Base-by-base conservation (phyloP, 192 early-diverging fungal species). In the Chytriomyces hyalinus region DNA sequence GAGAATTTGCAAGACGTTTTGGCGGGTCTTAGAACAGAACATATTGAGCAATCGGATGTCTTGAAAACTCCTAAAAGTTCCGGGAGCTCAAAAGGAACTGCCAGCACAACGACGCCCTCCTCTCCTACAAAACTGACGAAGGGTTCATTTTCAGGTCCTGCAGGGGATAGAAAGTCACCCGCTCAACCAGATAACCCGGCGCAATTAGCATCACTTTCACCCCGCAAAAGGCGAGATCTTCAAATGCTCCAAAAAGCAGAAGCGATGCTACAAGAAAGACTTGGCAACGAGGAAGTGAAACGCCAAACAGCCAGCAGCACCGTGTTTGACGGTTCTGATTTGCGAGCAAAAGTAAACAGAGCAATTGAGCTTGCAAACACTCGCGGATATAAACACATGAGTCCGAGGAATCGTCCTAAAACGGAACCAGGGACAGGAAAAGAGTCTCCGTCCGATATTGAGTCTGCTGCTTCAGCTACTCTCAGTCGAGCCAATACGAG, bases 1-100 rank as follows among this genome's bases (percentile, higher is more conserved):
- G 86, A 87, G 50, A 87, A 87, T 50, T 77, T 89, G 24, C 78
- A 85, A 51, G 88, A 89, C 49, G 80, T 87, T 49, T 70, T 89
- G 6, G 83, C 86, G 7, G 88, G 88, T 10, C 71, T 89, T 11
- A 77, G 85, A 20, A 77, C 88, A 7, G 88, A 86, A 17, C 85
- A 87, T 63, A 71, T 87, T 53, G 88, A 87, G 64, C 75, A 24
- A 9, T 20, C 50, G 70, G 77, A 61, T 22, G 36, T 46, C n/a
- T 49, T 28, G n/a, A 63, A 72, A 22, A 20, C 77, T 50, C 47
- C 36, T 36, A 36, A 36, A 36, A 36, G 36, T 22, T 17, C 20
- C 6, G 6, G 36, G 44, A 10, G 11, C 11, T 6, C 46, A 49
- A 53, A 7, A 51, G 64, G 73, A 48, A 66, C 22, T 11, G 8